Evolutionary conservation across 257 asterid species (phyloP).

Genomic region (Haberlea rhodopensis): DNA sequence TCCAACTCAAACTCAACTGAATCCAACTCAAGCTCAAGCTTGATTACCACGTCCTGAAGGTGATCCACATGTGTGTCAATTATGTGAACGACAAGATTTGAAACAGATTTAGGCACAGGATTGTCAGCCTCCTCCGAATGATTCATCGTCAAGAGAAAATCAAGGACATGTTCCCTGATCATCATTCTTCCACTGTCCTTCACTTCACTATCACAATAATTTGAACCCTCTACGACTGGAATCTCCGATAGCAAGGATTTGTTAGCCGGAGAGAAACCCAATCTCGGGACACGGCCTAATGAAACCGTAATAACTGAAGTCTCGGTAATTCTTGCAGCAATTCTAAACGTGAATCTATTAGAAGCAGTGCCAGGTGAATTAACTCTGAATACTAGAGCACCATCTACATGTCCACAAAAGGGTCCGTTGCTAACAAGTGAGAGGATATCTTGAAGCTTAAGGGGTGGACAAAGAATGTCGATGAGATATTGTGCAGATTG

Average conservation of each 20-base stretch:
- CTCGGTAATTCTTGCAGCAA: conserved; percentile 87
- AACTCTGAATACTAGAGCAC: conserved; percentile 92
- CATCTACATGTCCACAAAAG: conserved; percentile 85
- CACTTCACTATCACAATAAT: conserved; percentile 27
- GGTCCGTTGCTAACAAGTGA: conserved; percentile 93
- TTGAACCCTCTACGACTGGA: conserved; percentile 69
- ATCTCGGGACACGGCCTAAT: conserved; percentile 87
- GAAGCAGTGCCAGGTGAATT: conserved; percentile 88
- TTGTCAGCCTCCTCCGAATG: conserved; percentile 96
- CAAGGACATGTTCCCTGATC: conserved; percentile 75
- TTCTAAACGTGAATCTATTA: conserved; percentile 71
- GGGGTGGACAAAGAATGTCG: conserved; percentile 79
- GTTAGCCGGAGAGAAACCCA: conserved; percentile 72
- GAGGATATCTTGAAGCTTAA: conserved; percentile 91
- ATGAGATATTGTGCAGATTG: conserved; percentile 84
- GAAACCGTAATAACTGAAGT: conserved; percentile 90
- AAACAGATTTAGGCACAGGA: conserved; percentile 84
- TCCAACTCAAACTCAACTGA: conserved; percentile 82
- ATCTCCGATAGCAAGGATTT: conserved; percentile 74
- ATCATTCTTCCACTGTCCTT: conserved; percentile 61
- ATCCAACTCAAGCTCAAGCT: conserved; percentile 91
- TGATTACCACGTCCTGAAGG: conserved; percentile 86
- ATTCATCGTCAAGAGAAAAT: conserved; percentile 80
- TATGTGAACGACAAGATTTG: conserved; percentile 84
- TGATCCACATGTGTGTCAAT: conserved; percentile 95